phyloP scores from a whole-genome alignment of 495 filamentous ascomycete genomes.

The Cryomyces antarcticus region DNA sequence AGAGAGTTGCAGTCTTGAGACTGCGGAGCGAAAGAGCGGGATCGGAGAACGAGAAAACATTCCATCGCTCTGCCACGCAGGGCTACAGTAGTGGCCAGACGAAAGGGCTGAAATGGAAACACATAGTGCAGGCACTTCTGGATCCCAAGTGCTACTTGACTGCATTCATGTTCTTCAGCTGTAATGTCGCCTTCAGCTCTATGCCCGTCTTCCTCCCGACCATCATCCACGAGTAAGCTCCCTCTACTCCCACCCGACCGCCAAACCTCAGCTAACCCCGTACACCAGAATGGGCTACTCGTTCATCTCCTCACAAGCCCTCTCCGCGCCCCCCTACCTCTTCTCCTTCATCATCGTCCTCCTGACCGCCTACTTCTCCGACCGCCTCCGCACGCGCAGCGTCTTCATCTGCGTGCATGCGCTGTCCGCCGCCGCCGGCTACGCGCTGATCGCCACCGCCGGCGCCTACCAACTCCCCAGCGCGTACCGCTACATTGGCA shows the following conservation, averaged over 20 bases:
- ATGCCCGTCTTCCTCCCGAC: constrained; percentile 22
- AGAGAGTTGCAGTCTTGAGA: constrained; percentile 27
- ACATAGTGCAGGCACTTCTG: constrained; percentile 30
- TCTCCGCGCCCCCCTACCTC: constrained; percentile 19
- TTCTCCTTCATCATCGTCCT: constrained; percentile 16
- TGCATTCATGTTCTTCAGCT: constrained; percentile 26
- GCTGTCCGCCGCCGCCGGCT: constrained; percentile 26
- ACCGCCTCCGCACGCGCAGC: constrained; percentile 12
- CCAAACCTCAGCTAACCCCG: neutral
- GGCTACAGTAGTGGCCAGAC: neutral
- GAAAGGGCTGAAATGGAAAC: constrained; percentile 25
- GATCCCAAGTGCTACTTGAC: constrained; percentile 52
- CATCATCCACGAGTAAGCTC: constrained; percentile 10
- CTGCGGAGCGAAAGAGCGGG: constrained; percentile 22
- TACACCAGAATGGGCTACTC: constrained; percentile 14
- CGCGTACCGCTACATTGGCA: constrained; percentile 36
- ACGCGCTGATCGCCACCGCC: constrained; percentile 41
- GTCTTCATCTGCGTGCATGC: constrained; percentile 14
- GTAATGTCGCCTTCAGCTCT: constrained; percentile 19
- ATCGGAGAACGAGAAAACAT: neutral
- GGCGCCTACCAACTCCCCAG: constrained; percentile 31
- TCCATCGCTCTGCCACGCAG: too few species aligned
- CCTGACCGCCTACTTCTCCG: constrained; percentile 16
- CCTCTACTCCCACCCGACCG: too few species aligned
- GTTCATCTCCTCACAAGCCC: constrained; percentile 13